Base-by-base conservation (phyloP, 495 filamentous ascomycete species). In the Arthonia radiata region DNA sequence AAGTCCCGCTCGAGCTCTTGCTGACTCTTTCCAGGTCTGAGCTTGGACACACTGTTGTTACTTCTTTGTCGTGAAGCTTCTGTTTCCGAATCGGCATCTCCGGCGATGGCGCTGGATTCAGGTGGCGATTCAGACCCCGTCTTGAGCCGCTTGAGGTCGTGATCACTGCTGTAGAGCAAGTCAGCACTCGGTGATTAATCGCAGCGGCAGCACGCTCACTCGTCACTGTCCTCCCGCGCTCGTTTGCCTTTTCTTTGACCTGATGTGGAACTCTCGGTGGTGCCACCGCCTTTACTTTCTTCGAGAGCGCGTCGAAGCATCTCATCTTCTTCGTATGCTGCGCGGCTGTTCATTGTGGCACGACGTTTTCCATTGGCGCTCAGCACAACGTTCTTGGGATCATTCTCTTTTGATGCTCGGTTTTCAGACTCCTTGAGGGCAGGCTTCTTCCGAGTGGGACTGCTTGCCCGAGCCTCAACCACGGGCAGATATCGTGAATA, bases 301-400 rank as follows among this genome's bases (percentile, higher is more conserved):
- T 94, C 86, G 39, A 99, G 78, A 11, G 81, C 89, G 37, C 72
- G 61, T 31, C 79, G 65, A 17, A 99, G 44, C 31, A 77, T 68
- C 46, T 92, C 86, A 35, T 90, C 81, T 49, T 91, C 82, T 36
- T 94, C 82, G 41, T 93, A 93, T 4, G 77, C 81, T 26, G 86
- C 82, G 28, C 83, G 66, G 44, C 89, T 94, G 41, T 94, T 92
- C 79, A 94, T 91, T 5, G 86, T 99, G 15, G 83, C 90, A 10
- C 86, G 68, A 29, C 86, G 68, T 42, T 93, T 93, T 14, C 60
- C 59, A n/a, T 54, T 48, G 25, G 55, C 51, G 24, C 36, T 18
- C 6, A 19, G 12, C 26, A 15, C 21, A 17, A 46, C 50, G 30
- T 42, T 56, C 41, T 38, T 61, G 37, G 46, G 54, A 42, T 56